Conservation (phyloP, 1,284 basidiomycete genomes). For the Takashimella koratensis region DNA sequence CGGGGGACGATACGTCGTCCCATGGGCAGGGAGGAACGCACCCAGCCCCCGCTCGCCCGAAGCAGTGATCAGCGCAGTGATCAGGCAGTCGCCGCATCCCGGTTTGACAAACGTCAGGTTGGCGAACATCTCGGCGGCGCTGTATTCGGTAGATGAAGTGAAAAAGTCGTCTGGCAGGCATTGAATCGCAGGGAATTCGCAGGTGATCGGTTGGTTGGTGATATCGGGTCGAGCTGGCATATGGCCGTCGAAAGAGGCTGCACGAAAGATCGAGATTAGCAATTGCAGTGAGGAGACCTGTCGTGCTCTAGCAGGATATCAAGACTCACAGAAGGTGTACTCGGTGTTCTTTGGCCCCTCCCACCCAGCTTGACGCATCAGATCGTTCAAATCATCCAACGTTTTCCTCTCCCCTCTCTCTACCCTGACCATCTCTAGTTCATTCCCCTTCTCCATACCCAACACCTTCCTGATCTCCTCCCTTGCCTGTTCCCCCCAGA, state of each 20-base stretch:
- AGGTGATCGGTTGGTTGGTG: slow-evolving; percentile 4
- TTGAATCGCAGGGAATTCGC: slow-evolving; percentile 23
- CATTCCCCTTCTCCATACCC: slow-evolving; percentile 9
- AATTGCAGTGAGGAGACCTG: too few relatives aligned
- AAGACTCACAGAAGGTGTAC: slow-evolving; percentile 28
- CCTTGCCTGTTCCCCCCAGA: slow-evolving; percentile 24
- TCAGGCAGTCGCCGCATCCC: slow-evolving; percentile 46
- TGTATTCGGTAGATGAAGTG: slow-evolving; percentile 8
- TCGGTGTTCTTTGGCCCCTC: slow-evolving; percentile 20
- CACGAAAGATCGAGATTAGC: too few relatives aligned
- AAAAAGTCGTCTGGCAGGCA: slow-evolving; percentile 36
- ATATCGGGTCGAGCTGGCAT: background rate
- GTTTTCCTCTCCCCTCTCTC: slow-evolving; percentile 19
- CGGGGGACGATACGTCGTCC: slow-evolving; percentile 16
- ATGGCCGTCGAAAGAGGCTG: slow-evolving; percentile 9
- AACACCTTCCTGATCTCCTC: slow-evolving; percentile 24
- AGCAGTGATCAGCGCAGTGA: slow-evolving; percentile 33
- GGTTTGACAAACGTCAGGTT: slow-evolving; percentile 35
- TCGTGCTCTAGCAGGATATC: too few relatives aligned
- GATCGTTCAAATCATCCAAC: slow-evolving; percentile 18
- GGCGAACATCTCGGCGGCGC: slow-evolving; percentile 33
- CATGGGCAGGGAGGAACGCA: slow-evolving; percentile 38
- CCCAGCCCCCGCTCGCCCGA: slow-evolving; percentile 41
- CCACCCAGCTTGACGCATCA: slow-evolving; percentile 25
- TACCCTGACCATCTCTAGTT: slow-evolving; percentile 9